Conservation (phyloP, 1,284 basidiomycete genomes). For the Ceratobasidium sp. region DNA sequence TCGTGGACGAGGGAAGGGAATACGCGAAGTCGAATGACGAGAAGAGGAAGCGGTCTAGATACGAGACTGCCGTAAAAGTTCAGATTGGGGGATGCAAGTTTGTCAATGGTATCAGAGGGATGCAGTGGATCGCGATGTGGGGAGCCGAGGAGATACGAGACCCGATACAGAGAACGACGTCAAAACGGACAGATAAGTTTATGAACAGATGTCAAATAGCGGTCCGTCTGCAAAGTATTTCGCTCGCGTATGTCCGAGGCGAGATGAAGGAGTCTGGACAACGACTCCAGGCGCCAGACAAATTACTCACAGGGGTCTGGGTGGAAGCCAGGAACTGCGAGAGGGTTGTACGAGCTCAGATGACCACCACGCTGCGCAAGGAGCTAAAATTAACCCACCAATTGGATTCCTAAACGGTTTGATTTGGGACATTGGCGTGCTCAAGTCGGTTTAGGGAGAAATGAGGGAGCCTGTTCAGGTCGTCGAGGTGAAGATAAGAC, state of each 20-base stretch:
- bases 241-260: not conserved
- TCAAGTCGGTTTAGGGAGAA: not conserved
- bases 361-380: not conserved
- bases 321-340: slow-evolving; percentile 44
- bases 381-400: slow-evolving; percentile 23
- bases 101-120: not conserved
- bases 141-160: slow-evolving; percentile 2
- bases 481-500: not conserved
- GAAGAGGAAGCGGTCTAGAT: slow-evolving; percentile 7
- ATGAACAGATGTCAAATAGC: not conserved
- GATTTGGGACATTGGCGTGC: slow-evolving; percentile 14
- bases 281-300: not conserved
- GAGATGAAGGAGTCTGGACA: not conserved
- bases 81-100: too few species aligned
- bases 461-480: not conserved
- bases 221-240: not conserved
- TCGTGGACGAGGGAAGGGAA: slow-evolving; percentile 21
- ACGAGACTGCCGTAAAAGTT: not conserved
- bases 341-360: not conserved
- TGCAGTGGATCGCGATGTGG: not conserved
- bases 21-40: not conserved
- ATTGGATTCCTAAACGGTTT: slow-evolving; percentile 44
- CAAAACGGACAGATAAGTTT: not conserved
- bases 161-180: not conserved
- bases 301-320: slow-evolving; percentile 46